Evolutionary conservation across 1,284 basidiomycete genomes (phyloP), one percentile per base, ranked within the genome.

Genomic region (Neolentinus lepideus): DNA sequence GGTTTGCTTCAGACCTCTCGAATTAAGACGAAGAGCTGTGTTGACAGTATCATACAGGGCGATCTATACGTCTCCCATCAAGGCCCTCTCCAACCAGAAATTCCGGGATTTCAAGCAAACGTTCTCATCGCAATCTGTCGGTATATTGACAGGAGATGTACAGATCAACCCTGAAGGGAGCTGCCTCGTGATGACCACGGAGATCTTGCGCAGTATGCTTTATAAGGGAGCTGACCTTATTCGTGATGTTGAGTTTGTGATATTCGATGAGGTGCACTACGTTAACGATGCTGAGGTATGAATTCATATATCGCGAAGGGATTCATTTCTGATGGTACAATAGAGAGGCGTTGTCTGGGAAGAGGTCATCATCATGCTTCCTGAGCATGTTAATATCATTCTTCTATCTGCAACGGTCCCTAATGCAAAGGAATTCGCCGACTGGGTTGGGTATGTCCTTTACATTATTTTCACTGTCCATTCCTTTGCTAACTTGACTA

Each of bases 191-290:
- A 95, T 96, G 94, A 95, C 94, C 9, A 99, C 97, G n/a, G 97
- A 99, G 72, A 99, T 99, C 68, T 70, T 99, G 63, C 81, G 97
- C 62, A 97, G 93, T 68, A 99, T 99, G 97, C 80, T 98, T 29
- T 98, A 98, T 76, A 97, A 97, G 69, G 97, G 97, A 2, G 97
- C 97, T 14, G 97, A 99, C 71, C 77, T 99, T 29, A 99, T 99
- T 63, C 84, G 97, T 48, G 97, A 99, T 69, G 95, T 99, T 48
- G 97, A 99, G 68, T 99, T 98, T 68, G 97, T 99, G 25, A 97
- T 99, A 60, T 99, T 99, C 66, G 97, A 99, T 69, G 97, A 99
- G 69, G 97, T 99, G 12, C 97, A 99, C 73, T 99, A 99, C 69
- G 95, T 99, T 57, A 99, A 99, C 68, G 97, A 99, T 69, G 92